These are phyloP conservation scores for Asterochloris erici DNA, from an alignment of 139 green algal species.

Conservation along the genomic window DNA sequence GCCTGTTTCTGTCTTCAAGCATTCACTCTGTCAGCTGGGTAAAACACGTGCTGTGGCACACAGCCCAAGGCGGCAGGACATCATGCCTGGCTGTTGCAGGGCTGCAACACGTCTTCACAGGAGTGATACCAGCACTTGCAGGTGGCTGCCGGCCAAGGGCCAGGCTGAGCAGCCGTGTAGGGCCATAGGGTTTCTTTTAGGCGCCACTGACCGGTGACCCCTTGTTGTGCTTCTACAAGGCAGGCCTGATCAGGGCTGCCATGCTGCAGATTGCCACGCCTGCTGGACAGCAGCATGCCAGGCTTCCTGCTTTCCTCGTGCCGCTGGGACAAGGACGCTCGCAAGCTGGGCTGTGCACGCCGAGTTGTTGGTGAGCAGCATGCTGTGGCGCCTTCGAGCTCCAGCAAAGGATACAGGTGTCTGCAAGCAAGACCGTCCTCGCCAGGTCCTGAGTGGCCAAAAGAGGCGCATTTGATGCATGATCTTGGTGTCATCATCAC, in stretches of 20 bases:
- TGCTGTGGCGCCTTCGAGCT: background rate
- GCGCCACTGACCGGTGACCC: background rate
- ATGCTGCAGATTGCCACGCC: conserved; percentile 14
- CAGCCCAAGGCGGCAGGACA: too few species aligned
- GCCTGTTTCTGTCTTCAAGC: too few species aligned
- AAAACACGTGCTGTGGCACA: too few species aligned
- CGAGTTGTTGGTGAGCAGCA: conserved; percentile 5
- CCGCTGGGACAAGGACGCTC: conserved; percentile 26
- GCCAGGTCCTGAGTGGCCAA: background rate
- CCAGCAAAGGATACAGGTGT: background rate
- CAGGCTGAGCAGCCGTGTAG: too few species aligned
- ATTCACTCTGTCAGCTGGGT: too few species aligned
- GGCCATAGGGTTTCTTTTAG: background rate
- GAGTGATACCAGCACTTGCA: too few species aligned
- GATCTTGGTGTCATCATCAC: background rate
- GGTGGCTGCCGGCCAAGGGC: too few species aligned
- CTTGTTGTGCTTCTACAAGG: background rate
- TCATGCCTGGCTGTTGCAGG: too few species aligned
- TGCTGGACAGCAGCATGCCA: conserved; percentile 18
- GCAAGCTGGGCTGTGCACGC: conserved; percentile 28
- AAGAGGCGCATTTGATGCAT: background rate
- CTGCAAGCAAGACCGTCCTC: background rate
- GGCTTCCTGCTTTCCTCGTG: conserved; percentile 23
- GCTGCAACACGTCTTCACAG: too few species aligned
- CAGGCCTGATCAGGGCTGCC: background rate